phyloP scores from a whole-genome alignment of 352 stramenopile species.

The Phytophthora constricta region DNA sequence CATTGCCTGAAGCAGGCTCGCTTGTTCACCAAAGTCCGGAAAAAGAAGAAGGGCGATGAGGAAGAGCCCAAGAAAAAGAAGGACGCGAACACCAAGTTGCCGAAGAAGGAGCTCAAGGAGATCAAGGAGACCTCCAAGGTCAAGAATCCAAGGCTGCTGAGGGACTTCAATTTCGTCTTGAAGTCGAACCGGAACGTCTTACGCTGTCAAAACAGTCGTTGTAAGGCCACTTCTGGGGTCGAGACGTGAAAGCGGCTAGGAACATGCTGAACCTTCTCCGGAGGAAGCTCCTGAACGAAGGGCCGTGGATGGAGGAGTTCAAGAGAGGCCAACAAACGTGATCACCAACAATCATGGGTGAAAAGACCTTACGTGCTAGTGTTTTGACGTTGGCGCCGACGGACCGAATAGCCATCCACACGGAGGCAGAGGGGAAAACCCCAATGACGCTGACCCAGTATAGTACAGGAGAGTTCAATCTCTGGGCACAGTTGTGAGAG shows the following conservation, averaged over 20 bases:
- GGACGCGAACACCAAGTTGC: background rate
- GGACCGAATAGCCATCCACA: too few relatives aligned
- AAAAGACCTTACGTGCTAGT: background rate
- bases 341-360: background rate
- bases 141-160: slow-evolving; percentile 2
- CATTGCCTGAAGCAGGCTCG: slow-evolving; percentile 4
- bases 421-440: too few relatives aligned
- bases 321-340: slow-evolving; percentile 12
- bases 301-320: background rate
- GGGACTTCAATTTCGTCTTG: slow-evolving; percentile 13
- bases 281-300: background rate
- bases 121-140: slow-evolving; percentile 9
- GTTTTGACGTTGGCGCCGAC: too few relatives aligned
- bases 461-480: too few relatives aligned
- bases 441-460: too few relatives aligned
- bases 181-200: slow-evolving; percentile 23
- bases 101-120: slow-evolving; percentile 10
- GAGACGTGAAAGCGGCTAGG: background rate
- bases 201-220: slow-evolving; percentile 19
- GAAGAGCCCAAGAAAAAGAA: background rate
- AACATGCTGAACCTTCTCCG: background rate
- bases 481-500: too few relatives aligned
- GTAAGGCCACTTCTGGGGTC: slow-evolving; percentile 14
- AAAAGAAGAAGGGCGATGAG: background rate
- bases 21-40: background rate